Percentiles rank a stretch among this genome's conserved stretches.
Conservation (phyloP, 1,284 basidiomycete genomes). For the Singerocomus inundabilis region DNA sequence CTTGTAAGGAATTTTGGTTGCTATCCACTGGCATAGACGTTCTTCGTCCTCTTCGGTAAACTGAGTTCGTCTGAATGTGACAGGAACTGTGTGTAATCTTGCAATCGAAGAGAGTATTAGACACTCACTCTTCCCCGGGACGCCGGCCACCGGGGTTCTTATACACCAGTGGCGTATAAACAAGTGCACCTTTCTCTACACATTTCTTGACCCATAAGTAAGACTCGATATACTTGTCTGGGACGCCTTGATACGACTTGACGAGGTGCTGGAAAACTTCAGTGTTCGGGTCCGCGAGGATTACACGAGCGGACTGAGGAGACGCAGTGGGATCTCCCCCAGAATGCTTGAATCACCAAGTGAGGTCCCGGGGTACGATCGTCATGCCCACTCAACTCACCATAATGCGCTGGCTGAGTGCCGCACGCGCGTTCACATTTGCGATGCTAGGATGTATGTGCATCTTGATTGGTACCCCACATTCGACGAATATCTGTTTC, state of each 20-base stretch:
- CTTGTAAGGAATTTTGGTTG: conserved; percentile 74
- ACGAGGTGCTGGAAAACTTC: conserved; percentile 69
- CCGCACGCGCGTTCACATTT: conserved; percentile 64
- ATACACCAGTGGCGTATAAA: conserved; percentile 70
- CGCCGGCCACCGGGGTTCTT: conserved; percentile 78
- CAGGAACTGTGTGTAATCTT: conserved; percentile 1
- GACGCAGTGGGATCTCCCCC: conserved; percentile 71
- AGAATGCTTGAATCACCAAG: conserved; percentile 53
- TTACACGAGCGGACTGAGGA: conserved; percentile 63
- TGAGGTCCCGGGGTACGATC: background rate
- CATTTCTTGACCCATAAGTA: conserved; percentile 80
- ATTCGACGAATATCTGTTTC: conserved; percentile 70
- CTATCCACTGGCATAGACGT: conserved; percentile 72
- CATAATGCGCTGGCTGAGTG: conserved; percentile 64
- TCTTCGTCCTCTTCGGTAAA: conserved; percentile 74
- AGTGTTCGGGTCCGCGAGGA: conserved; percentile 73
- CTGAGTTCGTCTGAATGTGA: conserved; percentile 57
- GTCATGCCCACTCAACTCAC: conserved; percentile 39
- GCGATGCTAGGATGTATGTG: conserved; percentile 76
- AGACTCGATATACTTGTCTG: conserved; percentile 72
- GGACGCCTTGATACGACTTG: conserved; percentile 61
- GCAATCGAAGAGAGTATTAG: background rate
- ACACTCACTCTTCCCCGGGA: conserved; percentile 72
- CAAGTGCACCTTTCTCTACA: conserved; percentile 59
- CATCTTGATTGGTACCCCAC: conserved; percentile 62